Evolutionary conservation across 441 rosid species (phyloP).

Genomic region (Euphorbia neoarborescens): DNA sequence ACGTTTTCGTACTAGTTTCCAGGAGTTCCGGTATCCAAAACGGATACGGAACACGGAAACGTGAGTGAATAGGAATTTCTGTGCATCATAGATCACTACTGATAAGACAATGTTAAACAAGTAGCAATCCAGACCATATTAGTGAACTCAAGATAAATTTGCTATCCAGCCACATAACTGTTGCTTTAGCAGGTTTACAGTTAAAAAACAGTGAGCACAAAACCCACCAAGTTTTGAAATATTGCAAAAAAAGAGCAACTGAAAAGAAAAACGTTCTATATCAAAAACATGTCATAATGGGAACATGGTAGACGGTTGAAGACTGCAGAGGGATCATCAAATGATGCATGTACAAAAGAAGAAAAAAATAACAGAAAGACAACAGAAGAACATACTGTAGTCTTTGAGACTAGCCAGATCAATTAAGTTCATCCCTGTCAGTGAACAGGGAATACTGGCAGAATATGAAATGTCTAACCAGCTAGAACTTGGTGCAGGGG

Average conservation of each 20-base stretch:
- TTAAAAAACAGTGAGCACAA: not conserved
- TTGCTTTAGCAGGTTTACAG: not conserved
- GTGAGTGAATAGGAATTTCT: no score
- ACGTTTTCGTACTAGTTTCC: no score
- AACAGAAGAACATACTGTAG: not conserved
- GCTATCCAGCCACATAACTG: not conserved
- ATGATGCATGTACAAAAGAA: not conserved
- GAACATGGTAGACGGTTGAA: not conserved
- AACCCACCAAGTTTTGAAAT: not conserved
- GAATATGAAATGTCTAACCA: conserved; percentile 17
- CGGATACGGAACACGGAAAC: no score
- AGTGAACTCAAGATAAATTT: conserved; percentile 6
- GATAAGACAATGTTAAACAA: not conserved
- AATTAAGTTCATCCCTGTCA: conserved; percentile 17
- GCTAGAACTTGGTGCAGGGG: conserved; percentile 10
- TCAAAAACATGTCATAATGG: not conserved
- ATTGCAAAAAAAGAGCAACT: not conserved
- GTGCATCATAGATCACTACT: no score
- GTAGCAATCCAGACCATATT: conserved; percentile 3
- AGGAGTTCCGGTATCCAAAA: no score
- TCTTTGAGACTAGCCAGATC: conserved; percentile 7
- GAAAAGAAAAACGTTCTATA: not conserved
- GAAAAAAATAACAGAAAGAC: not conserved
- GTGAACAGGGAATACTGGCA: conserved; percentile 7
- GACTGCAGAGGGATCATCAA: not conserved